Base-by-base conservation (phyloP, 2,329 filamentous ascomycete genomes). In the Exophiala viscosa region DNA sequence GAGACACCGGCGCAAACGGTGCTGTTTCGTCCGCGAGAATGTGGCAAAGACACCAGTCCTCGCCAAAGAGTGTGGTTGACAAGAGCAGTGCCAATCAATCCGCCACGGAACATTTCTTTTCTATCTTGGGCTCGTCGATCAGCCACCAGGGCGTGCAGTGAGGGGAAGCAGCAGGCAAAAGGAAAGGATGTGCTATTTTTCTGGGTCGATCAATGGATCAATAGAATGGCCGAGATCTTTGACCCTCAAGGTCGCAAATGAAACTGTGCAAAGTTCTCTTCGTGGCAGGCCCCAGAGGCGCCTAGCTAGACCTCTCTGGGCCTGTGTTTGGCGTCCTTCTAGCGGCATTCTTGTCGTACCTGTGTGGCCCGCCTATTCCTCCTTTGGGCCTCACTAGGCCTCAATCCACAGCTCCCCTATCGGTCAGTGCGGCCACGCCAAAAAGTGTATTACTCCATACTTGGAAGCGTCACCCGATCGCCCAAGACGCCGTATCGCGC, bases 141-240 rank as follows among this genome's bases (percentile, higher is more conserved):
- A 15, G 10, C 48, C 11, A 45, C 8, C 31, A 11, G 17, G 14
- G 17, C 32, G 11, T 7, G 42, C 14, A 13, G 14, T 15, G 36
- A 14, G 28, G 44, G 28, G 43, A 38, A 41, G 38, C 42, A 31
- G 32, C 15, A 15, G 11, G 42, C 17, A 35, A 45, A n/a, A 39
- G 39, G 15, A 20, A 46, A 36, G 39, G 34, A 47, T 36, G 17
- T 11, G 31, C 14, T 47, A 35, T 28, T 28, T 28, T 28, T 28
- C 23, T 28, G 5, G 23, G 23, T 28, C 23, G 23, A 31, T 46
- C 47, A n/a, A 48, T 33, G 35, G 47, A 54, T 42, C 50, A 50
- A 31, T 33, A 47, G 52, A 58, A 55, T 18, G 56, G 56, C 46
- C 56, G 52, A 58, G 56, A 55, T 51, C 48, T 52, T 34, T 38